phyloP scores from a whole-genome alignment of 2,329 filamentous ascomycete genomes.

The Leptoxyphium fumago region DNA sequence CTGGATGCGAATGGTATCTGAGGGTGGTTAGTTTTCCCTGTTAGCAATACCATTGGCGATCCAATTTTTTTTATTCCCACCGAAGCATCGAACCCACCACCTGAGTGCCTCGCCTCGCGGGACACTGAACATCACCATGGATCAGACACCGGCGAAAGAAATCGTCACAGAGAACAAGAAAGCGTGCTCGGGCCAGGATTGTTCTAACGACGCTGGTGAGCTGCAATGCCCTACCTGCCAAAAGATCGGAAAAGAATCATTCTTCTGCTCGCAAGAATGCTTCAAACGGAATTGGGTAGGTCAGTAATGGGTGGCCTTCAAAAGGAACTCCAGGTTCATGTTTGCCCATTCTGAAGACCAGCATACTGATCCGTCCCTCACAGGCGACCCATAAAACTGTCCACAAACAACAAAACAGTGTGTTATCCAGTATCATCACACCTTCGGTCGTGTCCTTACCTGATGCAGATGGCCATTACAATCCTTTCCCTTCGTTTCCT shows the following conservation, averaged over 20 bases:
- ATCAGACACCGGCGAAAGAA: constrained; percentile 20
- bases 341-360: background rate
- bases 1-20: no score
- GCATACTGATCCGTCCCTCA: background rate
- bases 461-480: constrained; percentile 75
- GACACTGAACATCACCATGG: constrained; percentile 6
- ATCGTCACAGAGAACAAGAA: constrained; percentile 34
- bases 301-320: constrained; percentile 2
- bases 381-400: constrained; percentile 69
- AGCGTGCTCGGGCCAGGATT: constrained; percentile 70
- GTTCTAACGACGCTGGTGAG: constrained; percentile 68
- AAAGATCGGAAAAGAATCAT: constrained; percentile 80
- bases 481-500: constrained; percentile 78
- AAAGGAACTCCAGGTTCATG: background rate
- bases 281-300: constrained; percentile 97
- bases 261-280: constrained; percentile 96
- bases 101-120: no score
- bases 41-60: no score
- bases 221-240: constrained; percentile 92
- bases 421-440: constrained; percentile 54
- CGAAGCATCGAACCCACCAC: no score
- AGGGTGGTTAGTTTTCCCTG: no score
- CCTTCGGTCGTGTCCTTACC: constrained; percentile 81
- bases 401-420: constrained; percentile 67
- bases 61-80: no score